phyloP scores from a whole-genome alignment of 177 flowering plant species.

The Vitis hybrid region DNA sequence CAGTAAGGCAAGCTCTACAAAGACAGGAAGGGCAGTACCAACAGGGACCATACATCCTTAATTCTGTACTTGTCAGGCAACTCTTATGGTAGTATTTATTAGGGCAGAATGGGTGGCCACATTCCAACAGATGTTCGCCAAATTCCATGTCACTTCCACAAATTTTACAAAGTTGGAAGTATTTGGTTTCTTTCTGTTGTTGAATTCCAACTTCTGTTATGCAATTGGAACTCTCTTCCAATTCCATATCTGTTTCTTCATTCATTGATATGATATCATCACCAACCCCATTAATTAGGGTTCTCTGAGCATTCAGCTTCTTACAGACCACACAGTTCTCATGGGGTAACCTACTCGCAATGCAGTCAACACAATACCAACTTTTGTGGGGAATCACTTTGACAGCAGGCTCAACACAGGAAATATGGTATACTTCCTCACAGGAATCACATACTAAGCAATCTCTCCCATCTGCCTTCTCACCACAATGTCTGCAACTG shows the following conservation, averaged over 20 bases:
- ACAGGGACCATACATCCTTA: constrained; percentile 39
- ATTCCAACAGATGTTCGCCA: constrained; percentile 34
- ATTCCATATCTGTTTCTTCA: constrained; percentile 24
- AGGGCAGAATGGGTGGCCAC: constrained; percentile 58
- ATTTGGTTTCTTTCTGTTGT: constrained; percentile 9
- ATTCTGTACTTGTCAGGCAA: constrained; percentile 57
- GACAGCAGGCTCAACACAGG: constrained; percentile 66
- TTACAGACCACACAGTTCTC: constrained; percentile 75
- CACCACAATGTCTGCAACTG: constrained; percentile 58
- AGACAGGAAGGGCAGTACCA: constrained; percentile 98
- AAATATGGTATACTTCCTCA: constrained; percentile 75
- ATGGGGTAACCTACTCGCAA: constrained; percentile 49
- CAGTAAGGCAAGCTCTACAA: constrained; percentile 71
- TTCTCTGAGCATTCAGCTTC: constrained; percentile 36
- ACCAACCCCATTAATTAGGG: constrained; percentile 15
- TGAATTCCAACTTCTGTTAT: constrained; percentile 25
- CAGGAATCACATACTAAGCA: constrained; percentile 81
- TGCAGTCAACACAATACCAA: constrained; percentile 77
- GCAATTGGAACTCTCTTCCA: constrained; percentile 42
- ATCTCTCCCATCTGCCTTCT: constrained; percentile 48
- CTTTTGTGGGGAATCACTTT: constrained; percentile 52
- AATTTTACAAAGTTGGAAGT: constrained; percentile 38
- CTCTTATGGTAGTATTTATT: constrained; percentile 59
- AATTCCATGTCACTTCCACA: constrained; percentile 42
- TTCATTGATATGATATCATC: constrained; percentile 6